A percentile compares a stretch with the other conserved stretches of the same genome.
Evolutionary conservation across 306 rosid species (phyloP).

Genomic region (Trifolium pratense): DNA sequence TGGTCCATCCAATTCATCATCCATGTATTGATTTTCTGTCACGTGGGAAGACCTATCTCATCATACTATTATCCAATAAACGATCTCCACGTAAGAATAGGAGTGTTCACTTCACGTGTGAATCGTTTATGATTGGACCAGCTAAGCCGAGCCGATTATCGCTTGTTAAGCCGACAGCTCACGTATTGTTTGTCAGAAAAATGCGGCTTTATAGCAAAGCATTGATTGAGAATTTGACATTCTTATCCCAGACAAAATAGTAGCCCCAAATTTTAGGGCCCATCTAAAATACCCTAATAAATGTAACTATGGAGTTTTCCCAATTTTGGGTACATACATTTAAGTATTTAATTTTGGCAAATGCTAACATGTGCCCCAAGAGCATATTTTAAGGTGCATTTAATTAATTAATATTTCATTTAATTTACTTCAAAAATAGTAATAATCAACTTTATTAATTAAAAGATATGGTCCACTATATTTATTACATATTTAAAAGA

Average conservation of each 20-base stretch:
- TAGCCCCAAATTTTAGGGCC: constrained; percentile 41
- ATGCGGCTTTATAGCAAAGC: constrained; percentile 24
- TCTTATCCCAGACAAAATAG: constrained; percentile 38
- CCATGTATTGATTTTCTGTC: constrained; percentile 44
- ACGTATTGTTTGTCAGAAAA: constrained; percentile 28
- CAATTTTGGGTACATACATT: too few species aligned
- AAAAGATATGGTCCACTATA: too few species aligned
- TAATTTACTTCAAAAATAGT: too few species aligned
- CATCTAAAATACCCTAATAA: constrained; percentile 11
- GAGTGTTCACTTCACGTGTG: constrained; percentile 62
- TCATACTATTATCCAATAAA: constrained; percentile 35
- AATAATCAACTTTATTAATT: too few species aligned
- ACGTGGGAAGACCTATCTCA: constrained; percentile 34
- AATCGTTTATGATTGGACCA: constrained; percentile 38
- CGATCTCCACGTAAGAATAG: constrained; percentile 41
- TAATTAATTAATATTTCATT: too few species aligned
- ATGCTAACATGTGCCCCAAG: too few species aligned
- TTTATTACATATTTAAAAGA: too few species aligned
- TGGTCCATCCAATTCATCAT: constrained; percentile 38
- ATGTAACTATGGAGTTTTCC: constrained; percentile 13
- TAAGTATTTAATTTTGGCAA: too few species aligned
- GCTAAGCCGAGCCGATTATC: constrained; percentile 29
- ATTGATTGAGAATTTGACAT: constrained; percentile 60
- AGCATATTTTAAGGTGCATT: too few species aligned
- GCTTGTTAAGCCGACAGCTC: constrained; percentile 36